Conservation (phyloP, 2,329 filamentous ascomycete species). For the Fusarium coffeatum region DNA sequence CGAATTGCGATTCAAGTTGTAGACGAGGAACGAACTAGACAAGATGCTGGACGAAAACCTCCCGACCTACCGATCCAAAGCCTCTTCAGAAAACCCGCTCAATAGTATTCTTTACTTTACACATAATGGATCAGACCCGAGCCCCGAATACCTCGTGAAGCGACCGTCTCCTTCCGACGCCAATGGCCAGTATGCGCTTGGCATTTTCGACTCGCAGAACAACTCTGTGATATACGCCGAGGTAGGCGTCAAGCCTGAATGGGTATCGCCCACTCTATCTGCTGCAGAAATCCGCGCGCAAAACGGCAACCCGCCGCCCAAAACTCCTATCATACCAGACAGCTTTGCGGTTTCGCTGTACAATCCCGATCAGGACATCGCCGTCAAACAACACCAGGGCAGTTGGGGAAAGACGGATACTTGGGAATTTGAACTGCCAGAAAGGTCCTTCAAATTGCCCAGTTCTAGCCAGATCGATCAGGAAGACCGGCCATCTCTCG, state of each 20-base stretch:
- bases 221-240: constrained; percentile 88
- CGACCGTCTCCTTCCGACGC: constrained; percentile 76
- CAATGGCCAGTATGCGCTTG: constrained; percentile 86
- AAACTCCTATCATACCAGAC: constrained; percentile 78
- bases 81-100: constrained; percentile 63
- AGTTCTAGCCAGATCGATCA: constrained; percentile 83
- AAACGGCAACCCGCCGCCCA: constrained; percentile 69
- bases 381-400: constrained; percentile 76
- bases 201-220: constrained; percentile 84
- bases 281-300: constrained; percentile 81
- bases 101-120: constrained; percentile 69
- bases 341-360: constrained; percentile 89
- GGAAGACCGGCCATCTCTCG: constrained; percentile 56
- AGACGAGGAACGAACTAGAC: constrained; percentile 4
- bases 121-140: constrained; percentile 82
- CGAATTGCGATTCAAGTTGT: constrained; percentile 4
- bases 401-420: constrained; percentile 83
- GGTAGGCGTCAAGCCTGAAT: constrained; percentile 84
- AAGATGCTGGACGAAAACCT: constrained; percentile 92
- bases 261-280: constrained; percentile 84
- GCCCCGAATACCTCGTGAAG: constrained; percentile 82
- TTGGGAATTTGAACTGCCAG: constrained; percentile 94
- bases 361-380: constrained; percentile 87
- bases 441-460: constrained; percentile 83
- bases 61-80: constrained; percentile 73